Conservation (phyloP, 2,329 filamentous ascomycete genomes). For the Tolypocladium cylindrosporum region DNA sequence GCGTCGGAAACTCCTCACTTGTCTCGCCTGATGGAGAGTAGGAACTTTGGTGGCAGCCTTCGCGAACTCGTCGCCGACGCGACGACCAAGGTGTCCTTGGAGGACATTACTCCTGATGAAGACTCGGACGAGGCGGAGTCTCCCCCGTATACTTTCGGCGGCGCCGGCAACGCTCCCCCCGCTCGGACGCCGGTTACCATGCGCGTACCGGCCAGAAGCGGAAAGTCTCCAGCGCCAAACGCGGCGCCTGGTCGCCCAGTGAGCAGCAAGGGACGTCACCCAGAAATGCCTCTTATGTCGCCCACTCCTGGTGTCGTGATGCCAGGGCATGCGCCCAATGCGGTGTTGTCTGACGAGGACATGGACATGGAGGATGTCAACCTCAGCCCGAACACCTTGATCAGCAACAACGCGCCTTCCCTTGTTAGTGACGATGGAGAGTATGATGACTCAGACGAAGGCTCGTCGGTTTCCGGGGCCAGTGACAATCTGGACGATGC, state of each 20-base stretch:
- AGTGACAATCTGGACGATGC: slow-evolving; percentile 49
- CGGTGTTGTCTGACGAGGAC: slow-evolving; percentile 30
- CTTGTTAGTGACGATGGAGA: slow-evolving; percentile 74
- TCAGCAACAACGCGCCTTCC: slow-evolving; percentile 69
- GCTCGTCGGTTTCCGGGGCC: slow-evolving; percentile 47
- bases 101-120: slow-evolving; percentile 42
- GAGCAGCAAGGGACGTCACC: slow-evolving; percentile 46
- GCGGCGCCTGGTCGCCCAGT: slow-evolving; percentile 34
- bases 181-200: slow-evolving; percentile 33
- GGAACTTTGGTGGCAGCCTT: slow-evolving; percentile 52
- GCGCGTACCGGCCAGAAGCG: slow-evolving; percentile 49
- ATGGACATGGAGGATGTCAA: slow-evolving; percentile 48
- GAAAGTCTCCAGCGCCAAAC: slow-evolving; percentile 37
- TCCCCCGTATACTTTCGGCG: slow-evolving; percentile 6
- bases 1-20: slow-evolving; percentile 56
- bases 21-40: slow-evolving; percentile 52
- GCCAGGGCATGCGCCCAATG: slow-evolving; percentile 11
- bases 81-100: slow-evolving; percentile 41
- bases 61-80: slow-evolving; percentile 48
- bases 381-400: slow-evolving; percentile 57
- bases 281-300: slow-evolving; percentile 29
- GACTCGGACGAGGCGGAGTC: slow-evolving; percentile 34
- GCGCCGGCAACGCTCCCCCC: slow-evolving; percentile 7
- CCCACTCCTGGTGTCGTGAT: slow-evolving; percentile 13
- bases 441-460: slow-evolving; percentile 62